phyloP scores from a whole-genome alignment of 2,329 filamentous ascomycete genomes.

The Cryphonectria japonica region DNA sequence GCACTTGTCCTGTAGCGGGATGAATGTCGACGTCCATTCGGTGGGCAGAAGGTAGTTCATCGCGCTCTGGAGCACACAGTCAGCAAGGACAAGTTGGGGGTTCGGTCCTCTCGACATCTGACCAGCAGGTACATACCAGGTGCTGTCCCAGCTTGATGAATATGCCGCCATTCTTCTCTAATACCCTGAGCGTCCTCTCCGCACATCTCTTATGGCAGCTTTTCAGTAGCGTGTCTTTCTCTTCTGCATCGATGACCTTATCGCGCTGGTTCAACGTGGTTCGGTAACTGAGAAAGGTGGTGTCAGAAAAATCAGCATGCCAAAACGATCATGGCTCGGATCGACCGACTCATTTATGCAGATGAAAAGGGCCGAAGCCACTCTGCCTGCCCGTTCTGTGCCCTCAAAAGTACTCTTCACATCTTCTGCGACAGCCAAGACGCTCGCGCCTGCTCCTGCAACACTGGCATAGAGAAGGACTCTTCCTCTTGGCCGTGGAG shows the following conservation, averaged over 20 bases:
- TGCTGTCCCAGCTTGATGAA: slow-evolving; percentile 99
- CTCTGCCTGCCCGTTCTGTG: slow-evolving; percentile 76
- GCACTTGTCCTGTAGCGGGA: slow-evolving; percentile 94
- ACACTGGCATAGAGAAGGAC: slow-evolving; percentile 56
- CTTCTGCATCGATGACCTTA: slow-evolving; percentile 61
- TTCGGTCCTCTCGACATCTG: neutral
- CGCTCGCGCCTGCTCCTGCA: slow-evolving; percentile 52
- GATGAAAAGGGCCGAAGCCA: slow-evolving; percentile 72
- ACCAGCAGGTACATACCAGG: slow-evolving; percentile 54
- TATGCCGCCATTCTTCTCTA: slow-evolving; percentile 96
- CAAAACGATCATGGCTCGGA: neutral
- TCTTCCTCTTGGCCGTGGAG: slow-evolving; percentile 32
- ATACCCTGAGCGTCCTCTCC: slow-evolving; percentile 78
- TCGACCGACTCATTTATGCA: slow-evolving; percentile 81
- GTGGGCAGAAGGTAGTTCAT: slow-evolving; percentile 91
- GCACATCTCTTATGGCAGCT: slow-evolving; percentile 93
- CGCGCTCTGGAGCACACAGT: slow-evolving; percentile 64
- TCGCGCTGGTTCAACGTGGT: slow-evolving; percentile 75
- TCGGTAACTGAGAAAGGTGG: slow-evolving; percentile 70
- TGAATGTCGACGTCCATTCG: slow-evolving; percentile 95
- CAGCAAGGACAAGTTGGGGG: slow-evolving; percentile 28
- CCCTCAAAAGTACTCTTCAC: slow-evolving; percentile 77
- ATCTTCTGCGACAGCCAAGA: slow-evolving; percentile 65
- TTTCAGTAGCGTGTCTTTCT: slow-evolving; percentile 70
- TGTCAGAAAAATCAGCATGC: slow-evolving; percentile 17